Evolutionary conservation across 495 filamentous ascomycete genomes (phyloP).

Genomic region (Hypoxylon perforatum): DNA sequence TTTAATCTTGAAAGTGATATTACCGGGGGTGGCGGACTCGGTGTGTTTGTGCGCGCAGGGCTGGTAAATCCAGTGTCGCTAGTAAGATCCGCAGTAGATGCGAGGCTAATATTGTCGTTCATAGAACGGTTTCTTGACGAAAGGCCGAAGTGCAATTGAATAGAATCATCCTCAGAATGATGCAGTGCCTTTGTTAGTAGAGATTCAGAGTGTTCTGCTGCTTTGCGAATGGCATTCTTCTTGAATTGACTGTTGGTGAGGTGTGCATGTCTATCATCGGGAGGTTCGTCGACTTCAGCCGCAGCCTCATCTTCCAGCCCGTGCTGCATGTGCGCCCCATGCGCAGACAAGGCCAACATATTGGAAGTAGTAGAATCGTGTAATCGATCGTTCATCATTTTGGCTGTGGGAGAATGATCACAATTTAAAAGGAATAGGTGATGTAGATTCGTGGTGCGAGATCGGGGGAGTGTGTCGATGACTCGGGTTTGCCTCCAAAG

Average conservation of each 20-base stretch:
- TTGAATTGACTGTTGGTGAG: conserved; percentile 49
- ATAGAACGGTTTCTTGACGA: conserved; percentile 70
- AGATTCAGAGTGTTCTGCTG: conserved; percentile 70
- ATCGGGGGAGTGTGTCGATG: conserved; percentile 3
- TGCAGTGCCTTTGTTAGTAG: conserved; percentile 83
- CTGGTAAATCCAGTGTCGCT: conserved; percentile 94
- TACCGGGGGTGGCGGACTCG: conserved; percentile 80
- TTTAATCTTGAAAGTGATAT: conserved; percentile 36
- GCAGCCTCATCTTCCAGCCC: conserved; percentile 54
- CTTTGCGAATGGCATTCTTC: conserved; percentile 54
- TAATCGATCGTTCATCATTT: conserved; percentile 53
- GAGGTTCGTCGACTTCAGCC: conserved; percentile 49
- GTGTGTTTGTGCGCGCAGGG: conserved; percentile 85
- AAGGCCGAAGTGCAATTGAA: conserved; percentile 35
- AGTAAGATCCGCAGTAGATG: conserved; percentile 87
- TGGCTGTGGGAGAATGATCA: conserved; percentile 18
- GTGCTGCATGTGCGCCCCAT: conserved; percentile 55
- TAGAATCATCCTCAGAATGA: conserved; percentile 65
- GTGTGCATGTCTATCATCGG: conserved; percentile 42
- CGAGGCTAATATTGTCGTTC: conserved; percentile 78
- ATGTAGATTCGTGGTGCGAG: conserved; percentile 14
- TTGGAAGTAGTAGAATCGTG: conserved; percentile 54
- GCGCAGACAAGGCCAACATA: conserved; percentile 55
- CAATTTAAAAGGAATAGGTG: conserved; percentile 12
- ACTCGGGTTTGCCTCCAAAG: conserved; percentile 11